Evolutionary conservation across 306 rosid species (phyloP).

Genomic region (Begonia fuchsioides): DNA sequence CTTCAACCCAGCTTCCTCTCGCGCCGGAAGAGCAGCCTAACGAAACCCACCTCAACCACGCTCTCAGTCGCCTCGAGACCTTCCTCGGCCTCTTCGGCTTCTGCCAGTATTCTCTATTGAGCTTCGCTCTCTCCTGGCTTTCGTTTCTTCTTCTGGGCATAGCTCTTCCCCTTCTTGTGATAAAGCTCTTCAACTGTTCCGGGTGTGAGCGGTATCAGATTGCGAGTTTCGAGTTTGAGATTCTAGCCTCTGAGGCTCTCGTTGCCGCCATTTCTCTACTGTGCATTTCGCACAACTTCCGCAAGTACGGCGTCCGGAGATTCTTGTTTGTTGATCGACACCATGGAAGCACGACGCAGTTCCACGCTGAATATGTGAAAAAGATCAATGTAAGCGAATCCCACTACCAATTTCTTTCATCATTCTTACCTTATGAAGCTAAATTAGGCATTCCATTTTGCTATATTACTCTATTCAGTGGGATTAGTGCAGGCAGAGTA

Average conservation of each 20-base stretch:
- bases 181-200: slow-evolving; percentile 11
- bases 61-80: not conserved
- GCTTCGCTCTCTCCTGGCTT: not conserved
- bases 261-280: slow-evolving; percentile 31
- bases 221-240: slow-evolving; percentile 25
- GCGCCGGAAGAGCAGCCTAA: not conserved
- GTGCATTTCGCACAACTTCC: slow-evolving; percentile 26
- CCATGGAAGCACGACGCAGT: slow-evolving; percentile 16
- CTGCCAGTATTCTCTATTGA: not conserved
- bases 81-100: not conserved
- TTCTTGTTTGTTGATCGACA: slow-evolving; percentile 34
- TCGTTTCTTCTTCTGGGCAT: not conserved
- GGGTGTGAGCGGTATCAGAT: slow-evolving; percentile 21
- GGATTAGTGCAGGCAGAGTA: too few relatives aligned
- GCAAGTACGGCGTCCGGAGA: slow-evolving; percentile 32
- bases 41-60: not conserved
- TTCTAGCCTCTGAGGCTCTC: slow-evolving; percentile 20
- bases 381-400: slow-evolving; percentile 21
- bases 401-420: not conserved
- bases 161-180: not conserved
- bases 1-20: not conserved
- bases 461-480: too few relatives aligned
- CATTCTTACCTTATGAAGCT: not conserved
- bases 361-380: slow-evolving; percentile 20
- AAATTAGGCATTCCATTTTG: not conserved